Evolutionary conservation across 2,329 filamentous ascomycete genomes (phyloP).

Genomic region (Paraconiothyrium brasiliense): DNA sequence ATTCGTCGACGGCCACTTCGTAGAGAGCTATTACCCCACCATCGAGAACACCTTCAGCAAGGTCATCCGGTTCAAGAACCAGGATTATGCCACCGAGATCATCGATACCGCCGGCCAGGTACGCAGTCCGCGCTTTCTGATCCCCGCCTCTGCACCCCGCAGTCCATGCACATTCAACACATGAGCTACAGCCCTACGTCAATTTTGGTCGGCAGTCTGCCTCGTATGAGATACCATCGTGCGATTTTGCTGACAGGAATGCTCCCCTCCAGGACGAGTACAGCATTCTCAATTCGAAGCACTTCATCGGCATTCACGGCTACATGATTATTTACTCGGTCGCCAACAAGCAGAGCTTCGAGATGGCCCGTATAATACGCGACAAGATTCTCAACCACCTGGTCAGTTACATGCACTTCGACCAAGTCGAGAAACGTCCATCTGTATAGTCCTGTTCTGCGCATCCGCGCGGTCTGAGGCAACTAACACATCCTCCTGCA

Average conservation of each 20-base stretch:
- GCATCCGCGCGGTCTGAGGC: constrained; percentile 9
- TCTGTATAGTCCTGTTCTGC: constrained; percentile 13
- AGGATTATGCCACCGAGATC: constrained; percentile 95
- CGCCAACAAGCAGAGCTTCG: constrained; percentile 89
- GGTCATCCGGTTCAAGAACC: constrained; percentile 88
- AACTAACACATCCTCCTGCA: constrained; percentile 50
- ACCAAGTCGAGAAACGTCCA: not conserved
- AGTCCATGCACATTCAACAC: not conserved
- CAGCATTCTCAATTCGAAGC: constrained; percentile 96
- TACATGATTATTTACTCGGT: constrained; percentile 99
- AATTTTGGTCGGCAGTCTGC: no score
- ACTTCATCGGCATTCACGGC: constrained; percentile 98
- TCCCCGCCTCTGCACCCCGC: not conserved
- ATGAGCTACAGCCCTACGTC: not conserved
- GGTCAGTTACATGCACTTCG: constrained; percentile 62
- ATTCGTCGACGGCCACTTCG: constrained; percentile 97
- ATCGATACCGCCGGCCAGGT: constrained; percentile 97
- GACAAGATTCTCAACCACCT: constrained; percentile 98
- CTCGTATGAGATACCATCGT: not conserved
- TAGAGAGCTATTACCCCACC: constrained; percentile 98
- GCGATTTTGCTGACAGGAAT: constrained; percentile 4
- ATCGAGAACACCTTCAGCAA: constrained; percentile 99
- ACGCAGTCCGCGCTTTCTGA: constrained; percentile 42
- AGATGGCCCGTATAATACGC: constrained; percentile 95
- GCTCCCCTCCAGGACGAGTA: constrained; percentile 80